Evolutionary conservation across 169 alveolate genomes (phyloP).

Genomic region (Eimeria sp.): DNA sequence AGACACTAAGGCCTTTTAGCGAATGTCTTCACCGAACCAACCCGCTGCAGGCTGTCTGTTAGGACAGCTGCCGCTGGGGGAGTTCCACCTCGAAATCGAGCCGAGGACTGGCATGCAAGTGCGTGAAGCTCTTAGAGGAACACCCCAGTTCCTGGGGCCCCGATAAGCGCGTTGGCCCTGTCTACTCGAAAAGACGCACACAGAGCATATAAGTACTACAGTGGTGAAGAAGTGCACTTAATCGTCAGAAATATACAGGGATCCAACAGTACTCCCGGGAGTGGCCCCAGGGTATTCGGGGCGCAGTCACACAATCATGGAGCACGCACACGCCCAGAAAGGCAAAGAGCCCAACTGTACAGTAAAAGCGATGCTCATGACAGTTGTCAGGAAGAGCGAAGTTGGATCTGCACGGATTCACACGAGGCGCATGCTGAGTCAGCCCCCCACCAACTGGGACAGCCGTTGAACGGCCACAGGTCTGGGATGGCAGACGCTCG

Average conservation of each 20-base stretch:
- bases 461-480: slow-evolving; percentile 25
- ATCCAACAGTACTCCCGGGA: slow-evolving; percentile 11
- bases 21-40: slow-evolving; percentile 2
- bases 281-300: slow-evolving; percentile 38
- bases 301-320: slow-evolving; percentile 36
- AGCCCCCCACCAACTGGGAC: slow-evolving; percentile 69
- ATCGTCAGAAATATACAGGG: slow-evolving; percentile 10
- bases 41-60: slow-evolving; percentile 56
- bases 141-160: neutral
- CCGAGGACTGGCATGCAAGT: slow-evolving; percentile 13
- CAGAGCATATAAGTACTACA: neutral
- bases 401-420: slow-evolving; percentile 20
- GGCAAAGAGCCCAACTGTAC: slow-evolving; percentile 26
- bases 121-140: neutral
- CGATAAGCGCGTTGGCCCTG: neutral
- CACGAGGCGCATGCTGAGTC: slow-evolving; percentile 52
- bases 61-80: slow-evolving; percentile 63
- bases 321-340: slow-evolving; percentile 39
- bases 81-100: slow-evolving; percentile 8
- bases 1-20: neutral
- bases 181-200: slow-evolving; percentile 18
- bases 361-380: neutral
- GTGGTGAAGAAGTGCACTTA: slow-evolving; percentile 15
- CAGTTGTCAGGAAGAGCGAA: slow-evolving; percentile 61
- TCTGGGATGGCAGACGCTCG: slow-evolving; percentile 11